These are phyloP conservation scores for Penicillium frequentans DNA, from an alignment of 2,329 filamentous ascomycete genomes.

Conservation along the genomic window DNA sequence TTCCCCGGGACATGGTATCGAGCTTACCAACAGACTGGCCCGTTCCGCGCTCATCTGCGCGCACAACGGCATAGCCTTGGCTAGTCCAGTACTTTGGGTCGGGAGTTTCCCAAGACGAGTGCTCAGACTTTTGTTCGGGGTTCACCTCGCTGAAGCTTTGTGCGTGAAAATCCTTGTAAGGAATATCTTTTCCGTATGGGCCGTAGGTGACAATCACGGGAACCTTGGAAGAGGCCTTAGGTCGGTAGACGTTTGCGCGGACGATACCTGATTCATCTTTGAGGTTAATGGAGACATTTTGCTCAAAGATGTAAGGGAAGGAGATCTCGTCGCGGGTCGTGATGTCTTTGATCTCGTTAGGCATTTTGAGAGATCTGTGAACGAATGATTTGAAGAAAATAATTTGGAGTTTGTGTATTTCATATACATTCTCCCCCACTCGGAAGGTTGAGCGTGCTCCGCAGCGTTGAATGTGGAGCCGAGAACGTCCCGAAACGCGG, in stretches of 20 bases:
- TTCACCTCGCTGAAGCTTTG: conserved; percentile 57
- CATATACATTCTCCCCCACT: conserved; percentile 1
- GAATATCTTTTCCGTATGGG: conserved; percentile 71
- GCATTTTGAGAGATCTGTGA: conserved; percentile 18
- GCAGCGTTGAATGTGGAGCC: conserved; percentile 25
- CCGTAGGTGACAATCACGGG: conserved; percentile 71
- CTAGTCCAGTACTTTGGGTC: conserved; percentile 58
- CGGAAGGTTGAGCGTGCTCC: not conserved
- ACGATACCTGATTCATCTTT: conserved; percentile 43
- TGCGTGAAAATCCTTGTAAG: conserved; percentile 43
- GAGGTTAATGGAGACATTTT: conserved; percentile 50
- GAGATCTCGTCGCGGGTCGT: conserved; percentile 34
- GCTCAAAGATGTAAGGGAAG: conserved; percentile 50
- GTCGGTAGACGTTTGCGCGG: conserved; percentile 53
- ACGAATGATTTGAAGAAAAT: not conserved
- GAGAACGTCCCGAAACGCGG: conserved; percentile 18
- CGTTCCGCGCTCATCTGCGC: conserved; percentile 54
- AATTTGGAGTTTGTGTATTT: not conserved
- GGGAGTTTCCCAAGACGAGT: conserved; percentile 62
- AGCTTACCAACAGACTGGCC: conserved; percentile 55
- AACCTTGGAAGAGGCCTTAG: conserved; percentile 39
- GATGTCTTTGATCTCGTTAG: conserved; percentile 30
- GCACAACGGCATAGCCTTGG: conserved; percentile 57
- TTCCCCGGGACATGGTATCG: conserved; percentile 55
- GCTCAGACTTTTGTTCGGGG: conserved; percentile 52